phyloP scores from a whole-genome alignment of 78 protist species.

The Dictyostelium firmibasis region DNA sequence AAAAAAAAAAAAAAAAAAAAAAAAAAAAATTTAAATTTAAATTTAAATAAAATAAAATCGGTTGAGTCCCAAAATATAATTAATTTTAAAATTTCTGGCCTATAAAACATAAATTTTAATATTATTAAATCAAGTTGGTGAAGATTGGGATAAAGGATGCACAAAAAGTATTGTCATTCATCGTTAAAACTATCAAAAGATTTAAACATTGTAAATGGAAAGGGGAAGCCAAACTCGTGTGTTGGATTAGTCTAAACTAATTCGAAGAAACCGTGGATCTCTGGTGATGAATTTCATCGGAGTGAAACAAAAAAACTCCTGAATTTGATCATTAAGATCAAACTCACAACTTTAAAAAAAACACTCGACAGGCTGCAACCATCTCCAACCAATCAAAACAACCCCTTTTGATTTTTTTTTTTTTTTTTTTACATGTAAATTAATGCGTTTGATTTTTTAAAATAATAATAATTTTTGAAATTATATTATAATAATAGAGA shows the following conservation, averaged over 20 bases:
- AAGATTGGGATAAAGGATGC: background rate
- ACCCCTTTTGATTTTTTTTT: background rate
- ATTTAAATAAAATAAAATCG: too few species aligned
- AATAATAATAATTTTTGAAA: too few species aligned
- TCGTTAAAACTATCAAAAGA: background rate
- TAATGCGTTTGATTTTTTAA: too few species aligned
- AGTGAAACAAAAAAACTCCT: background rate
- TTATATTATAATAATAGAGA: too few species aligned
- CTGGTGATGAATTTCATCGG: background rate
- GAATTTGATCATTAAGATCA: background rate
- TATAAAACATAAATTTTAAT: too few species aligned
- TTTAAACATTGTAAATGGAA: background rate
- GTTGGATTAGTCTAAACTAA: background rate
- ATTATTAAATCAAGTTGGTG: background rate
- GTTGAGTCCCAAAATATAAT: background rate
- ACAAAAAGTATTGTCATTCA: background rate
- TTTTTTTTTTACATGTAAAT: background rate
- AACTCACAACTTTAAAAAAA: background rate
- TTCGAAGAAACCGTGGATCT: background rate
- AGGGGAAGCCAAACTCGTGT: background rate
- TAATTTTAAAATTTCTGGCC: background rate
- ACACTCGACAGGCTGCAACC: background rate
- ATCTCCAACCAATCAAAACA: background rate
- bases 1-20: too few species aligned
- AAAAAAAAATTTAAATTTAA: too few species aligned